Base-by-base conservation (phyloP, 306 rosid species). In the Delonix regia region DNA sequence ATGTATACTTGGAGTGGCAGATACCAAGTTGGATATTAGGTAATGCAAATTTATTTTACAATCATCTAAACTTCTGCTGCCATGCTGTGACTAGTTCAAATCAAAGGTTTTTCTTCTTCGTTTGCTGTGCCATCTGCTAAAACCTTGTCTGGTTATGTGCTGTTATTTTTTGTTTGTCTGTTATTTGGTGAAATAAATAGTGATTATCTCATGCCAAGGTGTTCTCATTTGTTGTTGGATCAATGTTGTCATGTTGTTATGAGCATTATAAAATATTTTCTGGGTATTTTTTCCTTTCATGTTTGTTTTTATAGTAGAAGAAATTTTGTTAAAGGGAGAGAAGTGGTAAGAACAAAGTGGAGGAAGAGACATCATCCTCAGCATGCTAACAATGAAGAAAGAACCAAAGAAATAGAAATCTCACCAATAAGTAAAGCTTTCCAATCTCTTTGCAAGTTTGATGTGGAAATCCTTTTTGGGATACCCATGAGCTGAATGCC, bases 21-120 rank as follows among this genome's bases (percentile, higher is more conserved):
- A 94, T 88, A 34, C 82, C 64, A 92, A 91, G 83, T 86, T 94
- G 86, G 99, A 94, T 84, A 87, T 90, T 84, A 92, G 99, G 99
- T 94, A 87, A 55, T 71, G 24, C 21, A 57, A 69, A 21, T 64
- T 81, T 76, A 45, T 69, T 56, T 80, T 75, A 71, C 65, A 42
- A 68, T 81, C 49, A 22, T 2, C 33, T 21, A 55, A 55, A 9
- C 22, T 7, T 55, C 33, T 9, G 70, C 68, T 60, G 7, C n/a
- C 77, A 77, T 53, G 64, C 62, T 73, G 69, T 69, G 59, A 52
- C 61, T 47, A 61, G 38, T 42, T 53, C 27, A 77, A 61, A 49
- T 38, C 21, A 66, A n/a, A 38, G 36, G 47, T 14, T 21, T 2
- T 42, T 67, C 1, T 21, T 6, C 16, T 34, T 64, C 18, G 3